Base-by-base conservation (phyloP, 805 yeast species). In the Saccharomycopsis sp. region DNA sequence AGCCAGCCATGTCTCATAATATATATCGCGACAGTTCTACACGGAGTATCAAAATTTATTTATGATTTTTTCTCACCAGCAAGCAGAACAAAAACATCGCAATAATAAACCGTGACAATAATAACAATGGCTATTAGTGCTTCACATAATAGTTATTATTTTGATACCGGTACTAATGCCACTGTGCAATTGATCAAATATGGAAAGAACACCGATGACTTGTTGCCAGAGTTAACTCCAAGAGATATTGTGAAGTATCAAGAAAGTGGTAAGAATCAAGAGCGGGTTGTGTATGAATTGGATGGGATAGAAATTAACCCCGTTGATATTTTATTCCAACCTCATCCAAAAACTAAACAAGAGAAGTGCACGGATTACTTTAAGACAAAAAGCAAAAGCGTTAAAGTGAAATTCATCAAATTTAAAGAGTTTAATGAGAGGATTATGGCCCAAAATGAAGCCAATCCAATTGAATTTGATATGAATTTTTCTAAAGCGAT, bases 291-390 rank as follows among this genome's bases (percentile, higher is more conserved):
- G 5, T 35, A 42, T 24, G 52, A 46, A 22, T 23, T 49, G 17
- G 47, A 49, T 24, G 52, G 52, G 11, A 29, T 28, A 20, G 52
- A 49, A 26, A 32, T 49, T 19, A 31, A 49, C 21, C 52, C 52
- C 9, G 50, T 49, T 3, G 45, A 46, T 9, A 37, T 49, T 5
- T 34, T 49, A 14, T 46, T 49, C 28, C 42, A 46, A 21, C 38
- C 27, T 23, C 39, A 26, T 8, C 40, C 41, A 5, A 16, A 11
- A 13, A 39, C 46, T 20, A 49, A 38, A 31, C 41, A 41, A 31
- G 52, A 46, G 16, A 43, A 41, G 17, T 34, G 29, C n/a, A 44
- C 41, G 16, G 27, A 31, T 13, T 42, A 13, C 20, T 4, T 34
- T 7, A 37, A 46, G 24, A 35, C n/a, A 2, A 37, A 46, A 22